phyloP scores from a whole-genome alignment of 2,329 filamentous ascomycete species.

The Metarhizium rileyi region DNA sequence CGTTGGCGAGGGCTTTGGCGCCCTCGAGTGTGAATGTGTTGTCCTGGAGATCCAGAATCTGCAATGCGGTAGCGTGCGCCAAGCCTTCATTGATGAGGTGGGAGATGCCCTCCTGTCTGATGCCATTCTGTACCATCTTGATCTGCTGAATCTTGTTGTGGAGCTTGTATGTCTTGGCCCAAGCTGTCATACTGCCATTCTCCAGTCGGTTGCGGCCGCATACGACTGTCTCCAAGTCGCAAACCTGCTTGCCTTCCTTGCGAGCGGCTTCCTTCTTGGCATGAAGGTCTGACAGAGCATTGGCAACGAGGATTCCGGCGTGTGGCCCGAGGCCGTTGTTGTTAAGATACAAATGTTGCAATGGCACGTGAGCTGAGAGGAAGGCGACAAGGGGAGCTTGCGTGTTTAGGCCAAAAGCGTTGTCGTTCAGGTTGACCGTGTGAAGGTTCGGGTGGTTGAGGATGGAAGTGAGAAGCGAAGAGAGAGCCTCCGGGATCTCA shows the following conservation, averaged over 20 bases:
- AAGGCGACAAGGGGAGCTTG: conserved; percentile 89
- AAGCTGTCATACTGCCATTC: conserved; percentile 91
- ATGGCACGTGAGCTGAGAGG: conserved; percentile 74
- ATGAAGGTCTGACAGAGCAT: conserved; percentile 75
- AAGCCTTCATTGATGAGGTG: conserved; percentile 73
- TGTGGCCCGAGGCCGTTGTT: conserved; percentile 95
- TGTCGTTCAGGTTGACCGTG: conserved; percentile 94
- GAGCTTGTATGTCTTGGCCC: conserved; percentile 78
- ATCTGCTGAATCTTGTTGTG: conserved; percentile 75
- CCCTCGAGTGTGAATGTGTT: conserved; percentile 88
- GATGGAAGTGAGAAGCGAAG: conserved; percentile 74
- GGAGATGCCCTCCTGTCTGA: conserved; percentile 84
- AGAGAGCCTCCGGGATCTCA: conserved; percentile 87
- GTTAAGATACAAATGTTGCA: conserved; percentile 92
- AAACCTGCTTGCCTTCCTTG: conserved; percentile 61
- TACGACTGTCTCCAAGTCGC: conserved; percentile 88
- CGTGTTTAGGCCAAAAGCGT: conserved; percentile 93
- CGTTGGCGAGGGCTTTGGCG: conserved; percentile 66
- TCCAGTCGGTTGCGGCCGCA: conserved; percentile 94
- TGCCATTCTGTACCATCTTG: conserved; percentile 98
- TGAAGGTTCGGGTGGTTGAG: conserved; percentile 78
- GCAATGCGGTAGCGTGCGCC: conserved; percentile 55
- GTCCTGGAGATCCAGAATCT: conserved; percentile 85
- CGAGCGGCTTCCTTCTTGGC: conserved; percentile 72
- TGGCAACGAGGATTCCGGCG: conserved; percentile 79